Evolutionary conservation across 495 filamentous ascomycete species (phyloP), one percentile per base, ranked within the genome.

Genomic region (Trichocladium uniseriatum): DNA sequence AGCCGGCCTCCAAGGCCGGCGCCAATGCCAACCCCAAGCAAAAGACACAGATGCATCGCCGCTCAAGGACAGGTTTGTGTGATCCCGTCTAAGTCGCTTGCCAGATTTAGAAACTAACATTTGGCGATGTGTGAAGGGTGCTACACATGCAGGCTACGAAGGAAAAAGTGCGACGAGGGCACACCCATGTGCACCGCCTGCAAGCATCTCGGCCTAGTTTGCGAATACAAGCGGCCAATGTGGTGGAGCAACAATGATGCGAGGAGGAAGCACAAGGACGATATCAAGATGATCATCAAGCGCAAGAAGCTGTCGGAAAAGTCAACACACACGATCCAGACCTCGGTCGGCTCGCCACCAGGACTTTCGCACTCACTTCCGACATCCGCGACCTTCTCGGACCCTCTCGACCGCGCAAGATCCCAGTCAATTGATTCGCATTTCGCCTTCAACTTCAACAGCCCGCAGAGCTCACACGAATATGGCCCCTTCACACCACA

Each of bases 111-210:
- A 53, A 43, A 53, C 65, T 67, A 56, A 68, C 65, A n/a, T 43
- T 32, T 55, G 43, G 54, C 44, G 27, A 32, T 46, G 41, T 34
- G n/a, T 58, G 22, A 66, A 97, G 92, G 92, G 42, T 98, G 92
- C 78, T 98, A 91, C 68, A 97, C 91, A 46, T 98, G 92, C 74
- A 84, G 92, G 59, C 69, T 98, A 53, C 81, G 92, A 62, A 70
- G 92, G 58, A 96, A 98, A 79, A 98, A 98, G 79, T 97, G 92
- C 70, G 91, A 98, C 63, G 92, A 98, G 69, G 84, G 82, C 45
- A 85, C 85, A 57, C 85, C 87, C 32, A 72, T 80, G 53, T 98
- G 92, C 73, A 79, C 79, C 43, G 88, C 91, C 42, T 98, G 92
- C 78, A 84, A 79, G 62, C 86, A 95, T 58, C 80, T 98, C 36